Conservation (phyloP, 2,329 filamentous ascomycete species). For the Hirsutella thompsonii region DNA sequence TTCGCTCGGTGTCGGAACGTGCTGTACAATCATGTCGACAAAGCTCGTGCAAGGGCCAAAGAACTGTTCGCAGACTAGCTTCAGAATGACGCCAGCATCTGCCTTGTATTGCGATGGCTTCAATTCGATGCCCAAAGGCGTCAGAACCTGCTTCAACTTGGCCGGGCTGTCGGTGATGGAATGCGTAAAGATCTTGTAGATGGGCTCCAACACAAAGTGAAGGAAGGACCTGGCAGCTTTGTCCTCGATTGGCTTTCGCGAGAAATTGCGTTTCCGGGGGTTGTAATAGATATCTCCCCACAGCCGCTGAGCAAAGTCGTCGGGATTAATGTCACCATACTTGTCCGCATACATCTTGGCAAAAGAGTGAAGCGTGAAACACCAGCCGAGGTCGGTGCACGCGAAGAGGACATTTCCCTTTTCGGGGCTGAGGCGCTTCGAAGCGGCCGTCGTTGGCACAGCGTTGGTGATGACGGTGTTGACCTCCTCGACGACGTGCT, state of each 20-base stretch:
- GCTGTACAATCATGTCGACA: slow-evolving; percentile 86
- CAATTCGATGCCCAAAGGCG: slow-evolving; percentile 65
- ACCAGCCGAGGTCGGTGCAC: slow-evolving; percentile 89
- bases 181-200: slow-evolving; percentile 95
- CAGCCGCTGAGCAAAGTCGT: slow-evolving; percentile 71
- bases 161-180: slow-evolving; percentile 84
- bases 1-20: slow-evolving; percentile 76
- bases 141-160: slow-evolving; percentile 68
- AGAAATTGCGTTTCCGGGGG: slow-evolving; percentile 79
- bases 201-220: slow-evolving; percentile 87
- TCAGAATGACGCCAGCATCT: slow-evolving; percentile 80
- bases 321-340: slow-evolving; percentile 67
- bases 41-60: slow-evolving; percentile 84
- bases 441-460: slow-evolving; percentile 67
- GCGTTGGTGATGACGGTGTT: slow-evolving; percentile 90
- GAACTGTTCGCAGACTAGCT: slow-evolving; percentile 86
- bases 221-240: slow-evolving; percentile 77
- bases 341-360: slow-evolving; percentile 91
- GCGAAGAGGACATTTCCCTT: slow-evolving; percentile 98
- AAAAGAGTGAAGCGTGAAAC: slow-evolving; percentile 88
- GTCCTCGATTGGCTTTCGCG: slow-evolving; percentile 73
- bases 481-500: slow-evolving; percentile 96
- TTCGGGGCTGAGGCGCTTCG: slow-evolving; percentile 76
- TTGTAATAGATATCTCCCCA: slow-evolving; percentile 99
- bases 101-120: slow-evolving; percentile 89